Evolutionary conservation across 768 basidiomycete species (phyloP).

Genomic region (Suillus clintonianus): DNA sequence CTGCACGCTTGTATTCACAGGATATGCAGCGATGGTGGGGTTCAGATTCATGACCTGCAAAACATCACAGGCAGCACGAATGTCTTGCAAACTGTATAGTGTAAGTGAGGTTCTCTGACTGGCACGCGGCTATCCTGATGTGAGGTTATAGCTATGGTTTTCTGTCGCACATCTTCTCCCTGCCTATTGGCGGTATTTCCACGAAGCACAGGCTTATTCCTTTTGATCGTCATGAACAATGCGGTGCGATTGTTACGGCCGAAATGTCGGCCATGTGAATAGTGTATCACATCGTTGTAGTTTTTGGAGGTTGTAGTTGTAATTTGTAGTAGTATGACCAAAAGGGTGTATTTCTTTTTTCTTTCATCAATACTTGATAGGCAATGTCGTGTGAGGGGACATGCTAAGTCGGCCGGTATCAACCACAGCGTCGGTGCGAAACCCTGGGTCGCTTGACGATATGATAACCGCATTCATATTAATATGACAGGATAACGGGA

Average conservation of each 20-base stretch:
- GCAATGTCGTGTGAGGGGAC: neutral
- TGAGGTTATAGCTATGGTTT: slow-evolving; percentile 2
- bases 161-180: slow-evolving; percentile 10
- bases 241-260: neutral
- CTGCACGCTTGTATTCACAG: slow-evolving; percentile 15
- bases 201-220: neutral
- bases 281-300: neutral
- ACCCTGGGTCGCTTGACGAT: neutral
- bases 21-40: slow-evolving; percentile 19
- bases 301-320: neutral
- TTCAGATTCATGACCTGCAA: slow-evolving; percentile 19
- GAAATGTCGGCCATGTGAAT: neutral
- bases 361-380: neutral
- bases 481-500: neutral
- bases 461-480: neutral
- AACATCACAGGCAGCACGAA: slow-evolving; percentile 17
- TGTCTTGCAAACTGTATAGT: slow-evolving; percentile 24
- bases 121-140: neutral
- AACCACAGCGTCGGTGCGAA: neutral
- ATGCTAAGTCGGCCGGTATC: neutral
- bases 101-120: slow-evolving; percentile 11
- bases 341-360: neutral
- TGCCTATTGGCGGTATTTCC: slow-evolving; percentile 9
- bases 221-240: neutral
- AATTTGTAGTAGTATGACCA: neutral